Conservation (phyloP, 257 asterid genomes). For the Pogostemon cablin region DNA sequence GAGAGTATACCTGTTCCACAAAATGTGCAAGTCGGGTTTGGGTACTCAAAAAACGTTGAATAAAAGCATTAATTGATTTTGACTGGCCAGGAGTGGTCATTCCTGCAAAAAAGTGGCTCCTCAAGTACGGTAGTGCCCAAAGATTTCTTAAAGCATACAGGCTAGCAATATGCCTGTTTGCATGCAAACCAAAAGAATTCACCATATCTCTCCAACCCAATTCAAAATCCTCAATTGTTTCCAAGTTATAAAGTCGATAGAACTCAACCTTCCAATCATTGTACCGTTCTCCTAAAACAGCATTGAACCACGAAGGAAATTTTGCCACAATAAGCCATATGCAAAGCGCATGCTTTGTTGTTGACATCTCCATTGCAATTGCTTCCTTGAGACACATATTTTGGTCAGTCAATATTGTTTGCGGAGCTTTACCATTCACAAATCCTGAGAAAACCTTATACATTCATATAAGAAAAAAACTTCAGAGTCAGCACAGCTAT, state of each 20-base stretch:
- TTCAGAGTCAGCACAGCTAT: constrained; percentile 28
- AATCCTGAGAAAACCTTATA: constrained; percentile 78
- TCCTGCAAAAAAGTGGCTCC: constrained; percentile 95
- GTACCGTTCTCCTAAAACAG: constrained; percentile 90
- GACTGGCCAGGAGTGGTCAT: constrained; percentile 82
- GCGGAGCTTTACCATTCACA: constrained; percentile 95
- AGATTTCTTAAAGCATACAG: constrained; percentile 72
- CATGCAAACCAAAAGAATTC: constrained; percentile 77
- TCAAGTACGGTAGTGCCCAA: constrained; percentile 95
- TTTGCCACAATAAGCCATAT: constrained; percentile 92
- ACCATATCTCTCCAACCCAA: constrained; percentile 96
- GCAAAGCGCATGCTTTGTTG: constrained; percentile 92
- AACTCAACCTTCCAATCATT: constrained; percentile 94
- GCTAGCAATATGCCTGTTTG: constrained; percentile 83
- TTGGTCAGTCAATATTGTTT: constrained; percentile 90
- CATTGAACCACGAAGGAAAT: constrained; percentile 98
- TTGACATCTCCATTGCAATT: constrained; percentile 79
- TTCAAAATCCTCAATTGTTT: constrained; percentile 80
- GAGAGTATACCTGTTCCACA: constrained; percentile 82
- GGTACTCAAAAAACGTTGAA: constrained; percentile 94
- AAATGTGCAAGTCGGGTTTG: constrained; percentile 94
- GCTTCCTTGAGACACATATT: constrained; percentile 95
- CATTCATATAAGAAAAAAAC: constrained; percentile 37
- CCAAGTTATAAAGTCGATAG: constrained; percentile 82
- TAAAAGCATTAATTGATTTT: constrained; percentile 86